Evolutionary conservation across 371 early-diverging fungal genomes (phyloP).

Genomic region (Batrachochytrium dendrobatidis): DNA sequence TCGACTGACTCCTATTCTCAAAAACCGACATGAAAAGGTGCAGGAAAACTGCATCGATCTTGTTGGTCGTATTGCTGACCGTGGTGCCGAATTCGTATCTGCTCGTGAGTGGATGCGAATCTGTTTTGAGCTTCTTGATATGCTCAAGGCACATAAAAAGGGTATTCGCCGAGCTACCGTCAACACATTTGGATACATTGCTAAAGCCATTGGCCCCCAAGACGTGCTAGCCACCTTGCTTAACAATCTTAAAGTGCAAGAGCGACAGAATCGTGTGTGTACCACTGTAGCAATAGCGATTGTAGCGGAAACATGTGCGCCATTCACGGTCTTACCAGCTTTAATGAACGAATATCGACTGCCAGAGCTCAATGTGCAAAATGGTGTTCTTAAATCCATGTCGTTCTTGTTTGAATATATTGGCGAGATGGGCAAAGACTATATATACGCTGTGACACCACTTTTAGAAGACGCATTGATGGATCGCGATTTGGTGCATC

Average conservation of each 20-base stretch:
- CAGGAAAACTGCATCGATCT: constrained; percentile 88
- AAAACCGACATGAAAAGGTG: constrained; percentile 96
- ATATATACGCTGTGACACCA: constrained; percentile 87
- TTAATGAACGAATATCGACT: constrained; percentile 98
- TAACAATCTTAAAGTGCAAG: constrained; percentile 96
- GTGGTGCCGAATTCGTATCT: constrained; percentile 95
- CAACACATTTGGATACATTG: constrained; percentile 96
- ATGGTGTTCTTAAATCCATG: constrained; percentile 92
- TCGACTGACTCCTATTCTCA: constrained; percentile 91
- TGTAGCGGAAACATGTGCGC: constrained; percentile 92
- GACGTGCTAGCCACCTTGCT: constrained; percentile 95
- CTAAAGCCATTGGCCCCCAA: constrained; percentile 98
- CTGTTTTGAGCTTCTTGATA: constrained; percentile 93
- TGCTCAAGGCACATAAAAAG: constrained; percentile 92
- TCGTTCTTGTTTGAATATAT: constrained; percentile 96
- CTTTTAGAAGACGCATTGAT: constrained; percentile 94
- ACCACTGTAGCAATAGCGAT: constrained; percentile 96
- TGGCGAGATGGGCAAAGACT: constrained; percentile 93
- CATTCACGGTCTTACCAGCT: constrained; percentile 95
- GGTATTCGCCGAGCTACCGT: constrained; percentile 92
- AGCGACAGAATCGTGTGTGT: constrained; percentile 97
- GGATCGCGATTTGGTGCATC: constrained; percentile 94
- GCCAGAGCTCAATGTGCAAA: constrained; percentile 96
- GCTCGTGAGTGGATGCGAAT: constrained; percentile 99
- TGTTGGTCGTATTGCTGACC: constrained; percentile 95